Conservation (phyloP, 2,329 filamentous ascomycete species). For the Nigrospora sphaerica region DNA sequence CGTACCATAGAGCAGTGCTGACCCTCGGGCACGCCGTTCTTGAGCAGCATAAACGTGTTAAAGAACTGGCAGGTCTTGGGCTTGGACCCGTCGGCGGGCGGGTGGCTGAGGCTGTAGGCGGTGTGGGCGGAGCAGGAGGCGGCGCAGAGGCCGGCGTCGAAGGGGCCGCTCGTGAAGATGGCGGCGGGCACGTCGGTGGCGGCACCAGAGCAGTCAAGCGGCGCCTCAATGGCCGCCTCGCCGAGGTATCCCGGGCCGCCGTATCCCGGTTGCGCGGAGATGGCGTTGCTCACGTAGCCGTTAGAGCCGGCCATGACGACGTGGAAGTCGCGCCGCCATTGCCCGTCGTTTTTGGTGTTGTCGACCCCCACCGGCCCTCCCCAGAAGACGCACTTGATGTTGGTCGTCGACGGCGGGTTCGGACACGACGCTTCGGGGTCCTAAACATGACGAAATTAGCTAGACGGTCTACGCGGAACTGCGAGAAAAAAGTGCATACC, state of each 20-base stretch:
- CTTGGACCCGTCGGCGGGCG: slow-evolving; percentile 8
- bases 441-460: neutral
- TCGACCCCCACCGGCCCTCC: slow-evolving; percentile 13
- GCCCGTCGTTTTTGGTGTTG: slow-evolving; percentile 15
- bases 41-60: slow-evolving; percentile 18
- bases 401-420: slow-evolving; percentile 15
- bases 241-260: slow-evolving; percentile 5
- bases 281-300: slow-evolving; percentile 20
- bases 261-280: slow-evolving; percentile 9
- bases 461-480: neutral
- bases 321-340: slow-evolving; percentile 13
- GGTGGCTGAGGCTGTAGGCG: slow-evolving; percentile 16
- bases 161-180: slow-evolving; percentile 19
- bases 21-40: slow-evolving; percentile 20
- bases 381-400: slow-evolving; percentile 22
- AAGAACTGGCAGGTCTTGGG: slow-evolving; percentile 16
- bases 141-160: slow-evolving; percentile 19
- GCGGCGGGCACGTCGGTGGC: slow-evolving; percentile 21
- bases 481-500: too few relatives aligned
- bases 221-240: slow-evolving; percentile 18
- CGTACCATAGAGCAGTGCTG: slow-evolving; percentile 10
- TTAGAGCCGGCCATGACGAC: slow-evolving; percentile 34
- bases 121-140: slow-evolving; percentile 19
- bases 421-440: slow-evolving; percentile 11
- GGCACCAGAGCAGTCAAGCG: slow-evolving; percentile 12